phyloP scores from a whole-genome alignment of 2,329 filamentous ascomycete genomes.

The Rosellinia necatrix region DNA sequence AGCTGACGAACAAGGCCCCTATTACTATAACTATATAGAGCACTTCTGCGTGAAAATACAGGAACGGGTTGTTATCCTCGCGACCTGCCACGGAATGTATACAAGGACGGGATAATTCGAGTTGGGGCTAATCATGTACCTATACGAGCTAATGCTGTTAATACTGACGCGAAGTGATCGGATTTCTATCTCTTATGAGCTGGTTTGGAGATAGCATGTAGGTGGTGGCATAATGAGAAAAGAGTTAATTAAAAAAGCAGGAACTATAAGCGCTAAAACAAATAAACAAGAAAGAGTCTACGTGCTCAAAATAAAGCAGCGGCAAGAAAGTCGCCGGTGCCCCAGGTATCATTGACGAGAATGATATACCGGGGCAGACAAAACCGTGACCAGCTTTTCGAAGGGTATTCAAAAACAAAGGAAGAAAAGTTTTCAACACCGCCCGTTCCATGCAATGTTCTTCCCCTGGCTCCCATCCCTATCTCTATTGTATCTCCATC shows the following conservation, averaged over 20 bases:
- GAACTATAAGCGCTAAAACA: not conserved
- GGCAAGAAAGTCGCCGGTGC: not conserved
- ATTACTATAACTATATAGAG: slow-evolving; percentile 37
- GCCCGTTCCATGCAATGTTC: not conserved
- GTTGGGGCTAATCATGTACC: not conserved
- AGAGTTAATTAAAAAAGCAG: slow-evolving; percentile 11
- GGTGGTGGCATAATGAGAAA: not conserved
- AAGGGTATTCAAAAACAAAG: slow-evolving; percentile 5
- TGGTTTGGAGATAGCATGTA: no score
- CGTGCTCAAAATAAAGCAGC: not conserved
- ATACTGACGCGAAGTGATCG: not conserved
- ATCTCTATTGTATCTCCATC: not conserved
- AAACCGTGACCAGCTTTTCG: not conserved
- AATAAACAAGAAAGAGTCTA: slow-evolving; percentile 4
- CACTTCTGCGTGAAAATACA: not conserved
- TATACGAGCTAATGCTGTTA: not conserved
- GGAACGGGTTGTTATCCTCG: not conserved
- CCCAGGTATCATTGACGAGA: not conserved
- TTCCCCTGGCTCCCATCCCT: not conserved
- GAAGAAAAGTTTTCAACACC: not conserved
- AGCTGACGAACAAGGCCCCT: slow-evolving; percentile 46
- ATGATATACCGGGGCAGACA: no score
- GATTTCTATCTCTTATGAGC: not conserved
- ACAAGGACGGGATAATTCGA: not conserved
- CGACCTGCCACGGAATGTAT: not conserved